These are phyloP conservation scores for Ophiocordyceps polyrhachis-furcata DNA, from an alignment of 2,329 filamentous ascomycete species.

Conservation along the genomic window DNA sequence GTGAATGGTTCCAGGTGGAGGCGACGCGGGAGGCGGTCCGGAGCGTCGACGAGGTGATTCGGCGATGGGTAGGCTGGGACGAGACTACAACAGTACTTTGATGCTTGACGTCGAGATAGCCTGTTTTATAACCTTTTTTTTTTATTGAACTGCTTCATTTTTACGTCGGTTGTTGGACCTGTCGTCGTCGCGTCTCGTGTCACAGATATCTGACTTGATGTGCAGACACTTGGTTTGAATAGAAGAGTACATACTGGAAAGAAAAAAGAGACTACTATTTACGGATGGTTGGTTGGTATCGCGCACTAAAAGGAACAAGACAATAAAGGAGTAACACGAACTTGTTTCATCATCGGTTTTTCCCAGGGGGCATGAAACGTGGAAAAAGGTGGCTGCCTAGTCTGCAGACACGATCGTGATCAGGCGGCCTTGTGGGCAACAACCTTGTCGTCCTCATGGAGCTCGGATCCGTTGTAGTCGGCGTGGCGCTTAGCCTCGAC, in stretches of 20 bases:
- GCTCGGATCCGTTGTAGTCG: constrained; percentile 6
- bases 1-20: constrained; percentile 90
- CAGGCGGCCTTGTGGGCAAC: neutral
- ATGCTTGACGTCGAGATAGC: neutral
- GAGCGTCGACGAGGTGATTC: constrained; percentile 49
- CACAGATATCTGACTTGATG: neutral
- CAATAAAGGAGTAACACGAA: too few species aligned
- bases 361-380: neutral
- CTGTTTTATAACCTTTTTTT: neutral
- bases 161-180: neutral
- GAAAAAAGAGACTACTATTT: neutral
- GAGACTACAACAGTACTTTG: constrained; percentile 22
- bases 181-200: neutral
- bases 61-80: constrained; percentile 75
- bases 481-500: constrained; percentile 8
- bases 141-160: neutral
- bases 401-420: neutral
- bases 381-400: neutral
- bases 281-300: neutral
- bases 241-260: neutral
- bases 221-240: too few species aligned
- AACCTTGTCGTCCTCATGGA: constrained; percentile 4
- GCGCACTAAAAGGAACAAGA: neutral
- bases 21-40: constrained; percentile 52
- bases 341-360: neutral